These are phyloP conservation scores for Didymella keratinophila DNA, from an alignment of 2,329 filamentous ascomycete species.

Conservation along the genomic window DNA sequence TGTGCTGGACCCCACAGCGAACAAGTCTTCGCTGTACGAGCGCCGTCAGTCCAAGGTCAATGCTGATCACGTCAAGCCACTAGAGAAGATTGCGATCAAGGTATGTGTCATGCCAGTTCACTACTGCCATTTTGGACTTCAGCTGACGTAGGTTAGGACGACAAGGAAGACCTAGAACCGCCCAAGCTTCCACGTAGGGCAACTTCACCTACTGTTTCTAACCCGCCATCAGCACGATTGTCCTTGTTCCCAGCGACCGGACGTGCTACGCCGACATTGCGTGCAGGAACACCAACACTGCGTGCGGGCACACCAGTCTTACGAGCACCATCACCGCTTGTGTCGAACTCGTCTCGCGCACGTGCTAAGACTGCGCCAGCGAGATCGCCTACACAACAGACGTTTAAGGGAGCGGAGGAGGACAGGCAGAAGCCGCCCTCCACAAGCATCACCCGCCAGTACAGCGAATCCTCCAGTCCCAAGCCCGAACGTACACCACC, in stretches of 20 bases:
- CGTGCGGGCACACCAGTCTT: constrained; percentile 19
- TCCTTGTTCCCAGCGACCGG: constrained; percentile 46
- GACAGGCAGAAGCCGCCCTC: constrained; percentile 15
- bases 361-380: constrained; percentile 43
- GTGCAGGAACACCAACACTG: constrained; percentile 20
- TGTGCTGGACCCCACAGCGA: constrained; percentile 63
- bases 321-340: constrained; percentile 39
- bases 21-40: constrained; percentile 41
- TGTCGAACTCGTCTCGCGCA: constrained; percentile 28
- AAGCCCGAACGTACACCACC: constrained; percentile 28
- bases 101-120: constrained; percentile 29
- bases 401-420: constrained; percentile 23
- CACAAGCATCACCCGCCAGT: constrained; percentile 16
- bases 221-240: constrained; percentile 40
- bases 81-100: constrained; percentile 44
- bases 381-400: constrained; percentile 39
- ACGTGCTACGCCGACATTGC: constrained; percentile 21
- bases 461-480: constrained; percentile 22
- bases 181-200: constrained; percentile 38
- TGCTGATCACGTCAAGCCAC: constrained; percentile 45
- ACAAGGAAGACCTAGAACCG: constrained; percentile 28
- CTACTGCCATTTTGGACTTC: background rate
- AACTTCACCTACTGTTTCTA: constrained; percentile 43
- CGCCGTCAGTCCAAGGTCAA: constrained; percentile 48
- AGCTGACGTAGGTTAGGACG: constrained; percentile 27